Conservation (phyloP, 352 stramenopile species). For the Pythium periplocum region DNA sequence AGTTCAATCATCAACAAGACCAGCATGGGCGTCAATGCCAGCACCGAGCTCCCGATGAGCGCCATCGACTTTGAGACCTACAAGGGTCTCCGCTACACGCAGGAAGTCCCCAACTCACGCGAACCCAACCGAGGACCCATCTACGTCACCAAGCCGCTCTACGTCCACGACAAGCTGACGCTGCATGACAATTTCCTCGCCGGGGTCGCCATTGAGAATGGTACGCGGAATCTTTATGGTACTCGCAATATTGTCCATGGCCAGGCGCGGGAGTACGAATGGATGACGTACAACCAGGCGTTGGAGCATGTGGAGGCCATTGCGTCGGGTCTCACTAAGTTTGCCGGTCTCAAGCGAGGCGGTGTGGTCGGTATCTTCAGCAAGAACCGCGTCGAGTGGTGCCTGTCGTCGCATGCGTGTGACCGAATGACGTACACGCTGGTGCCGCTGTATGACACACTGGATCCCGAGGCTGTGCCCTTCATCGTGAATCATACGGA, state of each 20-base stretch:
- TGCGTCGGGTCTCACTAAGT: slow-evolving; percentile 12
- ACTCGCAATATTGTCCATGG: slow-evolving; percentile 14
- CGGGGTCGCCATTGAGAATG: slow-evolving; percentile 19
- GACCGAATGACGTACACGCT: slow-evolving; percentile 43
- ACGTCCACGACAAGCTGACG: slow-evolving; percentile 30
- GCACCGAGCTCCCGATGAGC: slow-evolving; percentile 27
- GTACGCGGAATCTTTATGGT: slow-evolving; percentile 21
- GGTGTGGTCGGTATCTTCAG: slow-evolving; percentile 38
- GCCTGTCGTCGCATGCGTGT: slow-evolving; percentile 28
- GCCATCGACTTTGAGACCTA: slow-evolving; percentile 48
- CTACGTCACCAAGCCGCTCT: slow-evolving; percentile 21
- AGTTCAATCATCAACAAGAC: too few species aligned
- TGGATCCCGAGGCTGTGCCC: slow-evolving; percentile 37
- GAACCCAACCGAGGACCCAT: slow-evolving; percentile 28
- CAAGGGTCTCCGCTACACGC: slow-evolving; percentile 26
- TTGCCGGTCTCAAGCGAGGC: slow-evolving; percentile 21
- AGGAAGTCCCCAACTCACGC: slow-evolving; percentile 24
- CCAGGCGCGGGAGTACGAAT: slow-evolving; percentile 26
- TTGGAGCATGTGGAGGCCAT: slow-evolving; percentile 19
- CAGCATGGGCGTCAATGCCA: slow-evolving; percentile 28
- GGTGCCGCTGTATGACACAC: slow-evolving; percentile 57
- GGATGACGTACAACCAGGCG: slow-evolving; percentile 34
- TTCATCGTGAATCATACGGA: slow-evolving; percentile 55
- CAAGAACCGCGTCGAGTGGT: slow-evolving; percentile 52
- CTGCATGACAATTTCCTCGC: slow-evolving; percentile 45